Conservation (phyloP, 1,284 basidiomycete species). For the Pseudozyma hubeiensis region DNA sequence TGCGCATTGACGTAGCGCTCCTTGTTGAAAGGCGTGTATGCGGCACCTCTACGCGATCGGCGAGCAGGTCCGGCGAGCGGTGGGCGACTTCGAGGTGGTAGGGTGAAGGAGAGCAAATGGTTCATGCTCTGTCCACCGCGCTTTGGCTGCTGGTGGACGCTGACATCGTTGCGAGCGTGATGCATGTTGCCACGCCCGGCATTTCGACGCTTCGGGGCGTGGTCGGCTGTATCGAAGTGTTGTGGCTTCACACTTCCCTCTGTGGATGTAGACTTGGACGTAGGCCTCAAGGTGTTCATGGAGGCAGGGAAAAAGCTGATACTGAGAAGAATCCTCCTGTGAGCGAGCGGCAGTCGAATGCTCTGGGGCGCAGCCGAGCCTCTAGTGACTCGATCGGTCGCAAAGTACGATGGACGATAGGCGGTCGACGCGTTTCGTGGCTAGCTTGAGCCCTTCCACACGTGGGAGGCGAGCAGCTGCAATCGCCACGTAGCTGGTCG, state of each 20-base stretch:
- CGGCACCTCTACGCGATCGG: constrained; percentile 45
- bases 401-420: too few species aligned
- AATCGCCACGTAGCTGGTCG: too few species aligned
- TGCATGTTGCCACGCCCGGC: constrained; percentile 31
- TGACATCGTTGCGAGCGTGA: constrained; percentile 21
- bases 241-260: constrained; percentile 28
- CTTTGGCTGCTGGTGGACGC: constrained; percentile 32
- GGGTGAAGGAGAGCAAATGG: constrained; percentile 65
- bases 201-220: constrained; percentile 24
- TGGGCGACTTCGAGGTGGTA: constrained; percentile 62
- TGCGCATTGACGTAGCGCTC: constrained; percentile 68
- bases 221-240: constrained; percentile 22
- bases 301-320: constrained; percentile 1
- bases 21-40: constrained; percentile 62
- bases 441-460: too few species aligned
- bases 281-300: constrained; percentile 52
- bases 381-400: too few species aligned
- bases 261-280: constrained; percentile 42
- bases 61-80: constrained; percentile 53
- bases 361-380: too few species aligned
- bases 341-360: too few species aligned
- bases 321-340: too few species aligned
- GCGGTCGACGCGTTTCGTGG: not conserved
- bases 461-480: too few species aligned
- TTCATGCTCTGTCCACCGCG: constrained; percentile 63